phyloP scores from a whole-genome alignment of 495 filamentous ascomycete species.

The Mytilinidion resinicola region DNA sequence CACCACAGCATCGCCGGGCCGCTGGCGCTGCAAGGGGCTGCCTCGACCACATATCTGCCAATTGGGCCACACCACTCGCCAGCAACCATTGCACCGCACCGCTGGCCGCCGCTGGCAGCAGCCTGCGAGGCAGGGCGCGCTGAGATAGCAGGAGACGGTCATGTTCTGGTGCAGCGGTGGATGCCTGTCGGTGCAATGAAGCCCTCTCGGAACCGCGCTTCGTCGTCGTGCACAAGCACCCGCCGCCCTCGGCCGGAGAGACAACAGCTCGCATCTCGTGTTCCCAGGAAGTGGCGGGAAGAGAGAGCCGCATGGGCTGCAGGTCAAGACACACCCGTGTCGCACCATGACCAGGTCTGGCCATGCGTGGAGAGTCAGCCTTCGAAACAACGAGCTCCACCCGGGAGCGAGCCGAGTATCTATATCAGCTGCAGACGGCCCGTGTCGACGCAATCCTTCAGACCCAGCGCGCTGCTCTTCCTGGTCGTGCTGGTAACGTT shows the following conservation, averaged over 20 bases:
- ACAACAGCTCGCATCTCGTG: not conserved
- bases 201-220: not conserved
- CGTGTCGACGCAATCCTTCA: not conserved
- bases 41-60: too few species aligned
- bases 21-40: too few species aligned
- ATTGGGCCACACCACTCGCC: too few species aligned
- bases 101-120: too few species aligned
- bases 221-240: constrained; percentile 1
- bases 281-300: not conserved
- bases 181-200: constrained; percentile 3
- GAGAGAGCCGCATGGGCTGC: not conserved
- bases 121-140: not conserved
- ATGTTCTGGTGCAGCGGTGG: constrained; percentile 1
- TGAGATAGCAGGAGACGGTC: not conserved
- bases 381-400: too few species aligned
- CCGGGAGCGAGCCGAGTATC: not conserved
- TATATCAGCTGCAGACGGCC: not conserved
- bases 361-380: not conserved
- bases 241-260: not conserved
- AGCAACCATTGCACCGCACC: too few species aligned
- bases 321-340: constrained; percentile 3
- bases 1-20: too few species aligned
- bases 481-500: constrained; percentile 8
- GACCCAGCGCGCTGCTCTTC: constrained; percentile 7
- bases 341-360: constrained; percentile 8